Evolutionary conservation across 1,284 basidiomycete species (phyloP), one percentile per base, ranked within the genome.

Genomic region (Dichomitus squalens): DNA sequence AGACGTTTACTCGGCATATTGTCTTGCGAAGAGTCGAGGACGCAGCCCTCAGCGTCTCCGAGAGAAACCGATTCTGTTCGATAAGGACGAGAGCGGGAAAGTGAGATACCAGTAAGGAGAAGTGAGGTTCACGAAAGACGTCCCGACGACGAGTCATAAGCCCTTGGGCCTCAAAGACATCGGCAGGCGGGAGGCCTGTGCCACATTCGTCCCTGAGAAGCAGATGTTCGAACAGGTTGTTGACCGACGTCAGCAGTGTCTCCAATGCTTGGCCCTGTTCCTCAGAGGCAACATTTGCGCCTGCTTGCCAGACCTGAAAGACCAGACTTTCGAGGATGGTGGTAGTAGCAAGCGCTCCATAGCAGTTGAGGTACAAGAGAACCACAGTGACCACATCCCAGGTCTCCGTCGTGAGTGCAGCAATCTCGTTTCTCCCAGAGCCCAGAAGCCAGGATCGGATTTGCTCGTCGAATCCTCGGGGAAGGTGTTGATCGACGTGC

Each of bases 401-500:
- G 0, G 79, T 77, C 33, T 87, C 86, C 20, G 75, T 66, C 38
- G 70, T 79, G 33, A 90, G 77, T 0, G 79, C 80, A 18, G 78
- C 73, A 47, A 91, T 74, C 67, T 88, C 85, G 40, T 77, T 77
- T 64, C 79, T 81, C 4, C 90, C 89, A 1, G 81, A 77, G 8
- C 86, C 86, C 1, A 79, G 68, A 53, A 91, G 84, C 90, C 90
- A 93, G 53, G 76, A 75, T 20, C 86, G 74, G 8, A 91, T 81
- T 57, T 87, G 82, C 18, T 77, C 75, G 63, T 92, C 86, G 36
- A 92, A 79, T 3, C 88, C 88, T 20, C 78, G 72, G 0, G 90
- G 84, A 14, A 91, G 78, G 66, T 91, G 88, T 58, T 88, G 83
- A 63, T 92, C 87, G 49, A 92, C 78, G 57, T 88, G 81, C 65